phyloP scores from a whole-genome alignment of 306 rosid genomes.

The Glycine tomentella region DNA sequence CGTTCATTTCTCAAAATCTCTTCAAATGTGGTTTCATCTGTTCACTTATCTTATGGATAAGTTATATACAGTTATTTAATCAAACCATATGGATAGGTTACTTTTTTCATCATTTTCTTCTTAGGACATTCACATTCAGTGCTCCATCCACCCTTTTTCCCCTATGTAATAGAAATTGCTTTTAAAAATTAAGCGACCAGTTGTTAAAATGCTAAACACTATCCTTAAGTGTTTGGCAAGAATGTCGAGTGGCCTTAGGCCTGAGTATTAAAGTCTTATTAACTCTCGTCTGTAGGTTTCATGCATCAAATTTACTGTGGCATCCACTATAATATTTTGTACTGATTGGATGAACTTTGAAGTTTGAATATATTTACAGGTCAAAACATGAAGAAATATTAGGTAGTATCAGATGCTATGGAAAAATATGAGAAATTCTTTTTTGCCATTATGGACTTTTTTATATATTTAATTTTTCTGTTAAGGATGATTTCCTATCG shows the following conservation, averaged over 20 bases:
- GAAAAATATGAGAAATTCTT: neutral
- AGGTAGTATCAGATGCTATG: neutral
- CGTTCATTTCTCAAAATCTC: slow-evolving; percentile 28
- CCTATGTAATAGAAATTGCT: neutral
- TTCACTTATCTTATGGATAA: slow-evolving; percentile 4
- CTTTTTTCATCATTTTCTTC: slow-evolving; percentile 25
- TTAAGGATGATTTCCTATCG: neutral
- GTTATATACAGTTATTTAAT: neutral
- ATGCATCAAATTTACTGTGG: slow-evolving; percentile 10
- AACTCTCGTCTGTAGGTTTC: slow-evolving; percentile 12
- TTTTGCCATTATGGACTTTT: neutral
- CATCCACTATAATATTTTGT: slow-evolving; percentile 4
- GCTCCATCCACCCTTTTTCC: neutral
- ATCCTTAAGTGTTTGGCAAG: slow-evolving; percentile 6
- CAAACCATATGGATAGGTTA: slow-evolving; percentile 7
- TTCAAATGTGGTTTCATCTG: slow-evolving; percentile 19
- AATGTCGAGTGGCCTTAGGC: slow-evolving; percentile 7
- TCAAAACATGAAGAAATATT: neutral
- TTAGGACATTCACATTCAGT: neutral
- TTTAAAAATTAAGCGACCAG: neutral
- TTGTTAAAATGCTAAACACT: neutral
- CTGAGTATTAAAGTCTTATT: slow-evolving; percentile 9
- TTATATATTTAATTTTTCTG: neutral
- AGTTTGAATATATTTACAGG: neutral
- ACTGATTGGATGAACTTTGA: neutral